Evolutionary conservation across 495 filamentous ascomycete species (phyloP).

Genomic region (Choiromyces venosus): DNA sequence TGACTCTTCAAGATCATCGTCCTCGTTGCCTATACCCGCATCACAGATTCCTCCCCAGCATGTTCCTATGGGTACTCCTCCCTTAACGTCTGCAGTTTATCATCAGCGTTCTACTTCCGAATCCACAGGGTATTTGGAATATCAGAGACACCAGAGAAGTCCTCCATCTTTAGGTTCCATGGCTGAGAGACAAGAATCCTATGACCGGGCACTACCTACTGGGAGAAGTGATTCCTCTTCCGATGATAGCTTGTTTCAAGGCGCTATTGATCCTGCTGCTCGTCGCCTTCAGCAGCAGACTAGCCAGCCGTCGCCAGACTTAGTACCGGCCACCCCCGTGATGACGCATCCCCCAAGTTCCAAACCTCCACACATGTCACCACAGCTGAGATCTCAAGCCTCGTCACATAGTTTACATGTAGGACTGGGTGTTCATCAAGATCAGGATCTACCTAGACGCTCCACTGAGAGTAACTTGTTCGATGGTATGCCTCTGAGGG

Average conservation of each 20-base stretch:
- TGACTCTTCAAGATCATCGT: conserved; percentile 53
- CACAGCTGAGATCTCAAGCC: conserved; percentile 11
- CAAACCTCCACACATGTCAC: conserved; percentile 30
- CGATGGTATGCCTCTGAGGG: conserved; percentile 15
- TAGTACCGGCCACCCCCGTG: conserved; percentile 35
- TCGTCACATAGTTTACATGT: background rate
- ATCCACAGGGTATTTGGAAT: conserved; percentile 42
- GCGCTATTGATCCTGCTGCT: conserved; percentile 37
- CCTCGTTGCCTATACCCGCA: conserved; percentile 35
- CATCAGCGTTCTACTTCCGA: conserved; percentile 58
- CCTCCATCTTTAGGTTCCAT: conserved; percentile 32
- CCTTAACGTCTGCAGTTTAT: conserved; percentile 45
- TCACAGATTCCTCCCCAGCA: conserved; percentile 40
- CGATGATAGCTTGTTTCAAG: conserved; percentile 38
- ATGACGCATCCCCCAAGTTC: conserved; percentile 39
- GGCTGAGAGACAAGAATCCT: conserved; percentile 27
- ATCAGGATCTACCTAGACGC: background rate
- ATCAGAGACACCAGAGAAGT: conserved; percentile 24
- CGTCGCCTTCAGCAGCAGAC: conserved; percentile 39
- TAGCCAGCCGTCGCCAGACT: conserved; percentile 24
- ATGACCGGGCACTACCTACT: conserved; percentile 15
- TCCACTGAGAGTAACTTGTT: conserved; percentile 31
- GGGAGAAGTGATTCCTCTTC: conserved; percentile 37
- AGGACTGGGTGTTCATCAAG: background rate
- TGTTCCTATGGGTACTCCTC: conserved; percentile 36